Conservation (phyloP, 2,329 filamentous ascomycete species). For the Hypoxylon sp. region DNA sequence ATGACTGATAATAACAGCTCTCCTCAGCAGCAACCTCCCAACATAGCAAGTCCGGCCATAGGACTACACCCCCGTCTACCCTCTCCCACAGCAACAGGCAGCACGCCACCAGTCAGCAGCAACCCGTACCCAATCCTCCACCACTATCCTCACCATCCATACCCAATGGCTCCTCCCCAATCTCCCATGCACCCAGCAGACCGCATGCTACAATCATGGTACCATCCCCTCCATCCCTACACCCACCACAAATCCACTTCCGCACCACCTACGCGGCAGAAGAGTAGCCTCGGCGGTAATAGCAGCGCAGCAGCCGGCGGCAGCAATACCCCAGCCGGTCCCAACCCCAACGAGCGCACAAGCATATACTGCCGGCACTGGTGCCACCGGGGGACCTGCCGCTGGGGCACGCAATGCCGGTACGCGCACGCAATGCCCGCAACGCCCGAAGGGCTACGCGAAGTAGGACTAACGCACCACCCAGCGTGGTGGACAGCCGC, state of each 20-base stretch:
- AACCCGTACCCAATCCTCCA: constrained; percentile 18
- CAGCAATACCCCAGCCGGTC: background rate
- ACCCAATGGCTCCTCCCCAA: background rate
- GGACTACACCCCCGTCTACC: constrained; percentile 12
- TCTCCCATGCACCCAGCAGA: constrained; percentile 9
- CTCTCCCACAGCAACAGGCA: constrained; percentile 15
- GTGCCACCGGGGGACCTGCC: constrained; percentile 63
- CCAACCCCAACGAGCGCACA: constrained; percentile 3
- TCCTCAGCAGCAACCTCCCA: background rate
- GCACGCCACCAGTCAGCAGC: constrained; percentile 8
- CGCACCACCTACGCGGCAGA: background rate
- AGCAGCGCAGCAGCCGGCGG: background rate
- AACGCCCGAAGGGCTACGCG: constrained; percentile 56
- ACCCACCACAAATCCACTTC: background rate
- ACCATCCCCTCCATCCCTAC: background rate
- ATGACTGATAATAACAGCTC: background rate
- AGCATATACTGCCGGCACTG: constrained; percentile 60
- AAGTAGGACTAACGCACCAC: constrained; percentile 58
- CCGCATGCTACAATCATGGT: constrained; percentile 15
- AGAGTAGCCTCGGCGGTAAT: background rate
- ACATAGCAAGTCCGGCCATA: background rate
- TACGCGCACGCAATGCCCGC: constrained; percentile 64
- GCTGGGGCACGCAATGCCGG: constrained; percentile 59
- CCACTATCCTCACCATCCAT: constrained; percentile 7
- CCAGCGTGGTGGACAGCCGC: constrained; percentile 60